Evolutionary conservation across 2,329 filamentous ascomycete species (phyloP).

Genomic region (Epichloe scottii): DNA sequence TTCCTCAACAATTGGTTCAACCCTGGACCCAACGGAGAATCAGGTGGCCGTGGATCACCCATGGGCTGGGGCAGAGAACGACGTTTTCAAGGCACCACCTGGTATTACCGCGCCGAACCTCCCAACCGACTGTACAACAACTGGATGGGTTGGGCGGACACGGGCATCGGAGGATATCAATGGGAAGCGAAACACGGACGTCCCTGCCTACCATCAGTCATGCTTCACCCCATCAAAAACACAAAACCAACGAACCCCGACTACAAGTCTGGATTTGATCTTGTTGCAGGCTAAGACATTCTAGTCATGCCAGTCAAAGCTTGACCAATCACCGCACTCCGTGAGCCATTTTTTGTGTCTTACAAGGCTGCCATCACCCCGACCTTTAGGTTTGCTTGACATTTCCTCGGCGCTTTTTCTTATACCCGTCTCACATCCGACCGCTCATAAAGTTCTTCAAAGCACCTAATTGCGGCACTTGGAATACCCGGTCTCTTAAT

Average conservation of each 20-base stretch:
- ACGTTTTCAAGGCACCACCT: conserved; percentile 44
- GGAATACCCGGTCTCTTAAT: neutral
- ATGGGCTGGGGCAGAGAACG: conserved; percentile 48
- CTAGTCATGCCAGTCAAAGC: neutral
- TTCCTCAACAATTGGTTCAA: conserved; percentile 48
- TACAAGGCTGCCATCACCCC: too few species aligned
- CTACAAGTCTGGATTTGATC: conserved; percentile 24
- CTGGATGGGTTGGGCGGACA: conserved; percentile 49
- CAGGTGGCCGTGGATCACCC: conserved; percentile 40
- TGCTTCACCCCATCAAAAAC: conserved; percentile 49
- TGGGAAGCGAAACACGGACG: conserved; percentile 46
- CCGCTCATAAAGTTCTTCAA: too few species aligned
- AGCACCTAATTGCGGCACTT: too few species aligned
- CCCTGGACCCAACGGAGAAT: conserved; percentile 40
- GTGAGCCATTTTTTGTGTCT: neutral
- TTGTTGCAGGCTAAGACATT: conserved; percentile 24
- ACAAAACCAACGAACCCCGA: conserved; percentile 36
- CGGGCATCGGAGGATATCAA: conserved; percentile 36
- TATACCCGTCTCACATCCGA: neutral
- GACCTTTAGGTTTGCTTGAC: neutral
- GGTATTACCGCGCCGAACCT: conserved; percentile 47
- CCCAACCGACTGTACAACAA: conserved; percentile 49
- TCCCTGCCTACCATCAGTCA: conserved; percentile 44
- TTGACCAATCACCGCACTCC: neutral
- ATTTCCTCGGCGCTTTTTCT: neutral